A percentile compares a stretch with the other conserved stretches of the same genome.
Conservation (phyloP, 1,284 basidiomycete genomes). For the Cryptococcus hybrid region DNA sequence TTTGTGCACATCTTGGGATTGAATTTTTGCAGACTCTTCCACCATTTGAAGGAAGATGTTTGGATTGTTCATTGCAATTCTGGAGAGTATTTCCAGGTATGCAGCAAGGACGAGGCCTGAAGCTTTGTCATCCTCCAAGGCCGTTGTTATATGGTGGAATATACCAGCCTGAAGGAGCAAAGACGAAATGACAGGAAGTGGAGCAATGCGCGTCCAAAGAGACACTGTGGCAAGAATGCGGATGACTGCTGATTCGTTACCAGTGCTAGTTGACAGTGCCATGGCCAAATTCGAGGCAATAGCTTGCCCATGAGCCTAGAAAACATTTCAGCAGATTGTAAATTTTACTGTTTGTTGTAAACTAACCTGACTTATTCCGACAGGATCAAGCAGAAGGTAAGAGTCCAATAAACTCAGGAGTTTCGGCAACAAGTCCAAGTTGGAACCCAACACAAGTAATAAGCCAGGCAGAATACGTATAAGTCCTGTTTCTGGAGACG, state of each 20-base stretch:
- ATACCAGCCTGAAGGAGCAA: conserved; percentile 40
- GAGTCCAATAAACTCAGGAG: conserved; percentile 71
- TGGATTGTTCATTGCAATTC: conserved; percentile 44
- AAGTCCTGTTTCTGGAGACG: conserved; percentile 51
- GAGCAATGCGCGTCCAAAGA: conserved; percentile 32
- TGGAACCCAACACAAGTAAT: conserved; percentile 61
- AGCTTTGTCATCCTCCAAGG: conserved; percentile 49
- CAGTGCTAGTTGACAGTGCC: conserved; percentile 29
- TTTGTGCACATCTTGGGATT: conserved; percentile 26
- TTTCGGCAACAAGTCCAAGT: conserved; percentile 72
- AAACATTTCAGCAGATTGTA: neutral
- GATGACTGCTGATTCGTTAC: conserved; percentile 25
- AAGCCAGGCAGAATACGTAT: conserved; percentile 67
- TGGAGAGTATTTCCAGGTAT: conserved; percentile 40
- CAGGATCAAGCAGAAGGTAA: conserved; percentile 71
- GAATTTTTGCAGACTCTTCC: conserved; percentile 31
- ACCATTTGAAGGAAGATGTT: conserved; percentile 41
- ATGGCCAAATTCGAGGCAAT: conserved; percentile 34
- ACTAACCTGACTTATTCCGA: conserved; percentile 64
- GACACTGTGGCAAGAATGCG: conserved; percentile 35
- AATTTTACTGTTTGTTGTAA: neutral
- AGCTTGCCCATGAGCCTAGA: conserved; percentile 24
- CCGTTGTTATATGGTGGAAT: conserved; percentile 40
- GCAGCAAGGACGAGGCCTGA: conserved; percentile 44
- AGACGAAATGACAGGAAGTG: conserved; percentile 32